Conservation (phyloP, 192 early-diverging fungal genomes). For the Mycoemilia scoparia region DNA sequence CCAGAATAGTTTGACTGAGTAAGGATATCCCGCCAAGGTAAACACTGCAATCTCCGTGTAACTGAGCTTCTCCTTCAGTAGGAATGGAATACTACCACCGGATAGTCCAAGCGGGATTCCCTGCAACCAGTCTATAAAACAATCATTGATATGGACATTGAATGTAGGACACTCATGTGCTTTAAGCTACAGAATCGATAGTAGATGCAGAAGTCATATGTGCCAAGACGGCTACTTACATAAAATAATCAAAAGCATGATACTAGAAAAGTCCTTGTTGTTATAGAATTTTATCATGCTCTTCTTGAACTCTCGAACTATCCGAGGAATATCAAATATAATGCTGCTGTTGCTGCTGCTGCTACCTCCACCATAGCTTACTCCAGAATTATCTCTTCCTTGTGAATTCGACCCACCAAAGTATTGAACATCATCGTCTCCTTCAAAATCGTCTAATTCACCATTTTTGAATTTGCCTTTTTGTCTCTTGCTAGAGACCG, state of each 20-base stretch:
- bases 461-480: too few species aligned
- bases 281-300: slow-evolving; percentile 14
- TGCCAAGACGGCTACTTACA: too few species aligned
- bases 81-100: slow-evolving; percentile 81
- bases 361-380: too few species aligned
- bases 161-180: neutral
- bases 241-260: slow-evolving; percentile 27
- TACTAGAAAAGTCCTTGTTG: slow-evolving; percentile 33
- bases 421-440: too few species aligned
- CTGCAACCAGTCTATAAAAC: slow-evolving; percentile 87
- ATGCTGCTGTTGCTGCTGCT: too few species aligned
- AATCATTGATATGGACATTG: too few species aligned
- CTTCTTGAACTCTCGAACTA: too few species aligned
- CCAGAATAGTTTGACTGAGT: slow-evolving; percentile 96
- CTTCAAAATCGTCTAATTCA: too few species aligned
- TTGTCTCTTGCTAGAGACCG: too few species aligned
- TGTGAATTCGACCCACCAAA: too few species aligned
- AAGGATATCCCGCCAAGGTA: slow-evolving; percentile 87
- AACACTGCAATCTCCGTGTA: slow-evolving; percentile 88
- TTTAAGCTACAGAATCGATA: neutral
- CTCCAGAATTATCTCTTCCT: too few species aligned
- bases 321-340: too few species aligned
- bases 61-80: slow-evolving; percentile 84
- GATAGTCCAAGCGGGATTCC: slow-evolving; percentile 85
- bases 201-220: neutral